Percentiles rank a stretch among this genome's conserved stretches.
Conservation (phyloP, 176 grass and related monocot genomes). For the Oryza punctata region DNA sequence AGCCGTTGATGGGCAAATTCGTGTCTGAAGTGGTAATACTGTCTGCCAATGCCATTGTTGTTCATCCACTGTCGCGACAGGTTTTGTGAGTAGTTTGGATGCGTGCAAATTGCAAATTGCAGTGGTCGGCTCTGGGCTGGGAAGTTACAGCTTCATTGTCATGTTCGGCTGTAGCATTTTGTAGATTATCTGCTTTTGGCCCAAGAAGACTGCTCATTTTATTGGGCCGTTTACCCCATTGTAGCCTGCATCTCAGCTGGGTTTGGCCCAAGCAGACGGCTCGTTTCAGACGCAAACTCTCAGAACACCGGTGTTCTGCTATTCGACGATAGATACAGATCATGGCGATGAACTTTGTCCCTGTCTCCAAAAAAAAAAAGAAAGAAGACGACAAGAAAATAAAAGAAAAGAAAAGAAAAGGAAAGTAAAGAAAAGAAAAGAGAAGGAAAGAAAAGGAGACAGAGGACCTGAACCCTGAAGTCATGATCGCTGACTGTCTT, state of each 20-base stretch:
- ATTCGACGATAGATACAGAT: neutral
- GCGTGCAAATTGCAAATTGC: neutral
- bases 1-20: conserved; percentile 5
- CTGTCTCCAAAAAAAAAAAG: neutral
- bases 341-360: neutral
- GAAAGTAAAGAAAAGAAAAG: neutral
- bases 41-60: neutral
- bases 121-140: neutral
- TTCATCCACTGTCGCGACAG: neutral
- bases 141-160: neutral
- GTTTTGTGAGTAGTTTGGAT: neutral
- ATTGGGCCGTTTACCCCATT: neutral
- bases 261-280: no score
- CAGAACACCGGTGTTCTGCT: neutral
- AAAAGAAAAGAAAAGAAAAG: neutral
- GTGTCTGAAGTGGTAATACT: neutral
- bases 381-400: neutral
- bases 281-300: no score
- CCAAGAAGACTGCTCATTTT: no score
- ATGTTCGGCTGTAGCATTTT: neutral
- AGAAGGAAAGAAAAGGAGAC: neutral
- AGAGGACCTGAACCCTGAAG: neutral
- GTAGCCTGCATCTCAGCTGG: neutral
- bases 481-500: neutral
- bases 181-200: neutral